A percentile compares a stretch with the other conserved stretches of the same genome.
These are phyloP conservation scores for Craspedostauros australis DNA, from an alignment of 108 stramenopile genomes.

Conservation along the genomic window DNA sequence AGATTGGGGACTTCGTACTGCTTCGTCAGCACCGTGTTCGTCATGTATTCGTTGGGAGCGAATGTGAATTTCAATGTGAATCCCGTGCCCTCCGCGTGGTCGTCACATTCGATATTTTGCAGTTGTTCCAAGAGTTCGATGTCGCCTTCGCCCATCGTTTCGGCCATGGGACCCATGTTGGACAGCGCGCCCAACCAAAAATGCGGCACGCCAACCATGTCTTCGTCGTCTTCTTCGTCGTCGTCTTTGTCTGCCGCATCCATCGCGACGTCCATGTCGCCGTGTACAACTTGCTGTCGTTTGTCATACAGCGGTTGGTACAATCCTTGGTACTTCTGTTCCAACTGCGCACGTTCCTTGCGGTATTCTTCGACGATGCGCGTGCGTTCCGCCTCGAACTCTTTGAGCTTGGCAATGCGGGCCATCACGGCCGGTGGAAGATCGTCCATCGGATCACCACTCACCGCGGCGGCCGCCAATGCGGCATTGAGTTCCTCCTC, in stretches of 20 bases:
- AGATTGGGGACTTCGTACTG: conserved; percentile 88
- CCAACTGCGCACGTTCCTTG: conserved; percentile 72
- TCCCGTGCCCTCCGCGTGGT: conserved; percentile 74
- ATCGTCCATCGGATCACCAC: conserved; percentile 11
- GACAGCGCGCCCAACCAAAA: conserved; percentile 84
- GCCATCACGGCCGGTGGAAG: conserved; percentile 46
- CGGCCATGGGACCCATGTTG: conserved; percentile 63
- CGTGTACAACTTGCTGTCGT: conserved; percentile 41
- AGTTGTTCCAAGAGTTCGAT: conserved; percentile 73
- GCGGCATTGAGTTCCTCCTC: no score
- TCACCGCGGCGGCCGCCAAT: no score
- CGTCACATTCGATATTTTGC: conserved; percentile 61
- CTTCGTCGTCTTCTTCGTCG: conserved; percentile 16
- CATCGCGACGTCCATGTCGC: conserved; percentile 27
- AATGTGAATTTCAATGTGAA: conserved; percentile 88
- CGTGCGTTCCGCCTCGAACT: conserved; percentile 53
- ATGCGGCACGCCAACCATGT: conserved; percentile 70
- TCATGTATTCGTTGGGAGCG: conserved; percentile 80
- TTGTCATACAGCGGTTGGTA: conserved; percentile 63
- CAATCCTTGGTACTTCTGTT: conserved; percentile 54
- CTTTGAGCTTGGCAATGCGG: conserved; percentile 56
- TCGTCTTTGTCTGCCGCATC: conserved; percentile 9
- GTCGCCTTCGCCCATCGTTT: conserved; percentile 76
- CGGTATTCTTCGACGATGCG: conserved; percentile 52
- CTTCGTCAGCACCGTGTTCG: conserved; percentile 82